phyloP scores from a whole-genome alignment of 2,329 filamentous ascomycete species.

The Harringtonia aguacate region DNA sequence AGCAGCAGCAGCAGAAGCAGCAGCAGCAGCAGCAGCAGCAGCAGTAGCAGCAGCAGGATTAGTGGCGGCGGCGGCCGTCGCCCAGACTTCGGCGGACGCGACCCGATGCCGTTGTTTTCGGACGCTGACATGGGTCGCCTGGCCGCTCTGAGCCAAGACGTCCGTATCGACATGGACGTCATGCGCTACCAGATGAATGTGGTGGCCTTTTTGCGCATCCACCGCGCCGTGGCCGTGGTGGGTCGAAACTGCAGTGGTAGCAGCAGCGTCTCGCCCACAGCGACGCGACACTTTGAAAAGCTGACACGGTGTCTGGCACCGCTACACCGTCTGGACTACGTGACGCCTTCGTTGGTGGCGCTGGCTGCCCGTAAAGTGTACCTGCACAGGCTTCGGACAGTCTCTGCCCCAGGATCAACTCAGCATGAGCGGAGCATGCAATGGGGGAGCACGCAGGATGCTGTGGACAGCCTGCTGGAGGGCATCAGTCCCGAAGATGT shows the following conservation, averaged over 20 bases:
- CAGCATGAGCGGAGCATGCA: constrained; percentile 76
- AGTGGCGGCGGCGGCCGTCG: background rate
- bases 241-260: background rate
- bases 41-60: background rate
- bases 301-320: constrained; percentile 66
- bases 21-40: constrained; percentile 6
- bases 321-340: constrained; percentile 69
- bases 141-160: constrained; percentile 42
- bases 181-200: constrained; percentile 81
- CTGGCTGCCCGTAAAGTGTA: constrained; percentile 83
- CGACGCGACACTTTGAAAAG: constrained; percentile 65
- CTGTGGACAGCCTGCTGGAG: constrained; percentile 57
- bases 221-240: constrained; percentile 60
- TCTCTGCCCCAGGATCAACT: constrained; percentile 17
- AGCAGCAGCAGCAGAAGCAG: constrained; percentile 7
- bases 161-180: constrained; percentile 65
- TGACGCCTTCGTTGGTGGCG: constrained; percentile 72
- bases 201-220: constrained; percentile 74
- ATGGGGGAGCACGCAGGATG: constrained; percentile 73
- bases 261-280: constrained; percentile 62
- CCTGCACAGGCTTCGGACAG: constrained; percentile 68
- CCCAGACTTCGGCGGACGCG: background rate
- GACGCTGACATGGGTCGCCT: constrained; percentile 47
- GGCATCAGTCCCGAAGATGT: constrained; percentile 50
- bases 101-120: constrained; percentile 10